Conservation (phyloP, 148 eudicot species). For the Pharnaceum exiguum region DNA sequence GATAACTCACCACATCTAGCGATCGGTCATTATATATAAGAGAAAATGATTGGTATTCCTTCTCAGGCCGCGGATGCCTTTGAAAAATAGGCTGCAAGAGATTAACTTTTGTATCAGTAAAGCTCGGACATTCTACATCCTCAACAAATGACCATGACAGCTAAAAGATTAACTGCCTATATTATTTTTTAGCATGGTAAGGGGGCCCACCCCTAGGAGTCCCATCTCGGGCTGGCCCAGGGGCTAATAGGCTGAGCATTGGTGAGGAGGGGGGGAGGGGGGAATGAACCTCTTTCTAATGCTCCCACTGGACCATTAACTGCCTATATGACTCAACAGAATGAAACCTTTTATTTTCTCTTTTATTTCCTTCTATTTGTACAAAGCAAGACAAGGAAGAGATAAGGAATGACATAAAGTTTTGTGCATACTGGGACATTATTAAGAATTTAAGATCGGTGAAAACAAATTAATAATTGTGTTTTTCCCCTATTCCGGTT, state of each 20-base stretch:
- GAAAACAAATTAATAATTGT: neutral
- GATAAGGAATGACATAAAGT: neutral
- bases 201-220: too few relatives aligned
- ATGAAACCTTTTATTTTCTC: too few relatives aligned
- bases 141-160: neutral
- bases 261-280: neutral
- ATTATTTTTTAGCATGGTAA: neutral
- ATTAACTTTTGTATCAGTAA: constrained; percentile 2
- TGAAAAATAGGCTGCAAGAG: constrained; percentile 83
- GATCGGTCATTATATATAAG: constrained; percentile 83
- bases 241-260: too few relatives aligned
- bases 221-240: too few relatives aligned
- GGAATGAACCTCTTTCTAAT: neutral
- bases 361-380: too few relatives aligned
- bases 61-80: constrained; percentile 93
- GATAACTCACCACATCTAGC: constrained; percentile 74
- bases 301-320: too few relatives aligned
- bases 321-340: too few relatives aligned
- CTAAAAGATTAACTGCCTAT: neutral
- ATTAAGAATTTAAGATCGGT: neutral
- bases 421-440: neutral
- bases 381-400: too few relatives aligned
- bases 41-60: constrained; percentile 96
- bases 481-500: neutral
- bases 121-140: neutral